phyloP scores from a whole-genome alignment of 2,329 filamentous ascomycete genomes.

The Colletotrichum viniferum region DNA sequence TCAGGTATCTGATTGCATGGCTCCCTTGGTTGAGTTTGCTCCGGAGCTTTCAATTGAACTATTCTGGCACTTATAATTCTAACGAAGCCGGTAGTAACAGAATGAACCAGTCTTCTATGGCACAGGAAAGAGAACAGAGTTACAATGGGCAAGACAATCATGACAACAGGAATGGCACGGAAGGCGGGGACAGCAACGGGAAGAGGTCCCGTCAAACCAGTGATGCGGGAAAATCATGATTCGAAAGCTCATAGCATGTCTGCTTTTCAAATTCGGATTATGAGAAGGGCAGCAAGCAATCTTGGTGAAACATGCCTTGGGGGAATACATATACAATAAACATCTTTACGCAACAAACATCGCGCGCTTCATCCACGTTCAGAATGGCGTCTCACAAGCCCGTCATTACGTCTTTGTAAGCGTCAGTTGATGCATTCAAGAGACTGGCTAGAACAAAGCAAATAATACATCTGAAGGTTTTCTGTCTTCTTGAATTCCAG shows the following conservation, averaged over 20 bases:
- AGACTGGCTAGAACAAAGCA: not conserved
- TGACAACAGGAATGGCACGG: not conserved
- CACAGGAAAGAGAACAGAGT: not conserved
- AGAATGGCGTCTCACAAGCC: too few species aligned
- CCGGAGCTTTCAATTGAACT: conserved; percentile 6
- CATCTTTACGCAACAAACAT: too few species aligned
- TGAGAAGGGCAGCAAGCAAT: not conserved
- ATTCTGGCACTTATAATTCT: not conserved
- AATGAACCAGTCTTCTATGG: not conserved
- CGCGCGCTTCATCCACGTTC: too few species aligned
- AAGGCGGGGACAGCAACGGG: not conserved
- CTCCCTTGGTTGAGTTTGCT: conserved; percentile 27
- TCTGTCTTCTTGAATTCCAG: not conserved
- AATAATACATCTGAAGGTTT: rapidly evolving
- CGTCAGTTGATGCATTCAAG: not conserved
- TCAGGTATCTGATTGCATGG: conserved; percentile 26
- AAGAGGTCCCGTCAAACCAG: not conserved
- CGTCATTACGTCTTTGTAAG: not conserved
- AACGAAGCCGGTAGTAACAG: not conserved
- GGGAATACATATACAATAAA: not conserved
- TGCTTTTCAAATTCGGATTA: not conserved
- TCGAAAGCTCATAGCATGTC: not conserved
- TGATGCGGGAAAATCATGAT: not conserved
- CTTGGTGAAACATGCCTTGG: not conserved
- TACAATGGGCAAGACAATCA: not conserved